phyloP scores from a whole-genome alignment of 108 stramenopile genomes.

The Pinguiococcus pyrenoidosus region DNA sequence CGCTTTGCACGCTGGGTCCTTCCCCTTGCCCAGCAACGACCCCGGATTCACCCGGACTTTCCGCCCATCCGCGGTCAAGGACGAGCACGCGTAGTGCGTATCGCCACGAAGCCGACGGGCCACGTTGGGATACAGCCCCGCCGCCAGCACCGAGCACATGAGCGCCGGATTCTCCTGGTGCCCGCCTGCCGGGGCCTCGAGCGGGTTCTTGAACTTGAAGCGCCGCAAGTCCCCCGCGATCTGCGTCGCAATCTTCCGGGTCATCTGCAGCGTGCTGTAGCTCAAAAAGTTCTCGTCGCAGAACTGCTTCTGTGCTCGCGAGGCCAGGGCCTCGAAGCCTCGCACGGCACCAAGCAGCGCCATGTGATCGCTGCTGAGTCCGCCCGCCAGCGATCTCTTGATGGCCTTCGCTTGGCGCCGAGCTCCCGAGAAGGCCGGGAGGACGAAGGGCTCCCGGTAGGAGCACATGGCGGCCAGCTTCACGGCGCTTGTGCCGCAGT shows the following conservation, averaged over 20 bases:
- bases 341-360: too few species aligned
- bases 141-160: constrained; percentile 27
- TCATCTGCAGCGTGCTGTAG: constrained; percentile 6
- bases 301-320: background rate
- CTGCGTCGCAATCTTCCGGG: too few species aligned
- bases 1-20: constrained; percentile 1
- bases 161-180: constrained; percentile 10
- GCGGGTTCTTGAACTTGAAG: too few species aligned
- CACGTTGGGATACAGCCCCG: constrained; percentile 40
- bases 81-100: constrained; percentile 13
- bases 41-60: background rate
- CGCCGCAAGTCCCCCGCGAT: too few species aligned
- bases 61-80: constrained; percentile 14
- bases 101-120: constrained; percentile 12
- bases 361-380: too few species aligned
- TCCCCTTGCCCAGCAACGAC: background rate
- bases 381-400: too few species aligned
- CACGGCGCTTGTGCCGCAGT: too few species aligned
- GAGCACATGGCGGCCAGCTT: too few species aligned
- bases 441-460: too few species aligned
- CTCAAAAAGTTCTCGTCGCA: constrained; percentile 5
- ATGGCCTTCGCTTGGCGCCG: too few species aligned
- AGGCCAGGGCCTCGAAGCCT: too few species aligned
- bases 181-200: background rate
- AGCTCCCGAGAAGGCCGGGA: too few species aligned